Percentiles rank a stretch among this genome's conserved stretches.
phyloP scores from a whole-genome alignment of 495 filamentous ascomycete species.

The Articulospora tetracladia region DNA sequence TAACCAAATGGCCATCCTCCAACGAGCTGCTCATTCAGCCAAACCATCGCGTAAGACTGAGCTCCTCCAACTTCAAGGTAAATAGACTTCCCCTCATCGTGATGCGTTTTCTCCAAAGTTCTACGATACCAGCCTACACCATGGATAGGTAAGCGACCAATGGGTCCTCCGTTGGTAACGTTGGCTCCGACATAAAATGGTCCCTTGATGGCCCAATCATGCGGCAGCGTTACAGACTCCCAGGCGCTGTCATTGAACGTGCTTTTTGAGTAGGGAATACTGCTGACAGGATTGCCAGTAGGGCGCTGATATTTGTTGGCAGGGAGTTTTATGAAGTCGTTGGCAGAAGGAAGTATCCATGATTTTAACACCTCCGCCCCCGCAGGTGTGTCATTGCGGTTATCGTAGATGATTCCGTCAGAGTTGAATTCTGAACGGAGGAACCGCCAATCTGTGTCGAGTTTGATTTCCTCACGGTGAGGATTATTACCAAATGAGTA shows the following conservation, averaged over 20 bases:
- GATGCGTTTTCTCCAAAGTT: constrained; percentile 26
- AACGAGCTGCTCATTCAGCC: constrained; percentile 43
- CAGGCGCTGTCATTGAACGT: constrained; percentile 36
- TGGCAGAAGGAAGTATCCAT: constrained; percentile 38
- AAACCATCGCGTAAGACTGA: constrained; percentile 44
- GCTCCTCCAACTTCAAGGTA: constrained; percentile 46
- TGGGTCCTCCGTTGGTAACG: constrained; percentile 44
- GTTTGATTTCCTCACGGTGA: constrained; percentile 27
- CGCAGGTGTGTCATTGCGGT: neutral
- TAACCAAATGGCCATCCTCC: constrained; percentile 51
- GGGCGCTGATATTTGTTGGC: constrained; percentile 30
- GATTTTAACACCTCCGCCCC: constrained; percentile 22
- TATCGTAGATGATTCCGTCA: neutral
- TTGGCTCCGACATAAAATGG: constrained; percentile 35
- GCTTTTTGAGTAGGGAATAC: constrained; percentile 30
- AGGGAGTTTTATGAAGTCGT: constrained; percentile 32
- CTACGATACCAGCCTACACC: constrained; percentile 49
- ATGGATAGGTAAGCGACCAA: constrained; percentile 51
- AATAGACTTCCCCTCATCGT: constrained; percentile 33
- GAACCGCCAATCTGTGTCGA: constrained; percentile 35
- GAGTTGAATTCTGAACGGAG: constrained; percentile 22
- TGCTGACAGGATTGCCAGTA: constrained; percentile 21
- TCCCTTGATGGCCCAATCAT: constrained; percentile 49
- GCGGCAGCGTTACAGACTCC: constrained; percentile 34
- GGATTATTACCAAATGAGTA: neutral